Percentiles rank a stretch among this genome's conserved stretches.
These are phyloP conservation scores for Rutstroemia sp. DNA, from an alignment of 2,329 filamentous ascomycete species.

Conservation along the genomic window DNA sequence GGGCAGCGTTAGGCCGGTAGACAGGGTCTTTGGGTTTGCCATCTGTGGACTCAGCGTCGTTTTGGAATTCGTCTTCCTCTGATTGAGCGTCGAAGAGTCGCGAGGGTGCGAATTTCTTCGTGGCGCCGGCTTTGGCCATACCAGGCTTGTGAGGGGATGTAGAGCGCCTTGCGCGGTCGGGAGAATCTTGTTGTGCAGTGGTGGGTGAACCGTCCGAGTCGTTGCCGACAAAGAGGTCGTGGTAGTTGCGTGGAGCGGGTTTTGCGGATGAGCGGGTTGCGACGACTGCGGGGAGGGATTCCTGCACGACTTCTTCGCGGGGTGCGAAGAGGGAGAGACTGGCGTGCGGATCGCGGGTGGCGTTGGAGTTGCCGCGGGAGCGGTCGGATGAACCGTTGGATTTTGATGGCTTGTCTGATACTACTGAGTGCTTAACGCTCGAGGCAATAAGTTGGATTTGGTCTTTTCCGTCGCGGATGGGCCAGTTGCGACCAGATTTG, in stretches of 20 bases:
- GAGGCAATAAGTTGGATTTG: conserved; percentile 70
- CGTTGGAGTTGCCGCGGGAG: conserved; percentile 46
- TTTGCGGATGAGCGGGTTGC: conserved; percentile 61
- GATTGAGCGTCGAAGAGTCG: conserved; percentile 48
- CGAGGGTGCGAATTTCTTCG: conserved; percentile 55
- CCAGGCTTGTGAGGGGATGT: conserved; percentile 22
- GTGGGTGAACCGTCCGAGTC: conserved; percentile 17
- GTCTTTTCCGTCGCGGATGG: conserved; percentile 79
- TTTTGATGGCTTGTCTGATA: conserved; percentile 15
- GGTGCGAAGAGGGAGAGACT: conserved; percentile 69
- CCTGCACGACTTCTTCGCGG: conserved; percentile 53
- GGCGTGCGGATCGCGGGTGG: conserved; percentile 57
- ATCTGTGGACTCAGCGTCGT: conserved; percentile 34
- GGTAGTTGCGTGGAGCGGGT: conserved; percentile 57
- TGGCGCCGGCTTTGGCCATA: conserved; percentile 46
- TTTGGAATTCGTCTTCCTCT: conserved; percentile 44
- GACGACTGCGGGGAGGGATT: conserved; percentile 41
- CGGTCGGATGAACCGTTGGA: conserved; percentile 32
- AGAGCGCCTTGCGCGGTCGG: conserved; percentile 16
- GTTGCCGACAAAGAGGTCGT: conserved; percentile 60
- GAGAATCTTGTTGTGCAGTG: conserved; percentile 9
- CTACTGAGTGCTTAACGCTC: conserved; percentile 45
- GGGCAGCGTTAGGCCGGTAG: conserved; percentile 62
- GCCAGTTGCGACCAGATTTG: conserved; percentile 85
- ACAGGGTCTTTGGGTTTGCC: conserved; percentile 36